Percentiles rank a stretch among this genome's conserved stretches.
phyloP scores from a whole-genome alignment of 2,329 filamentous ascomycete genomes.

The Colletotrichum kahawae region DNA sequence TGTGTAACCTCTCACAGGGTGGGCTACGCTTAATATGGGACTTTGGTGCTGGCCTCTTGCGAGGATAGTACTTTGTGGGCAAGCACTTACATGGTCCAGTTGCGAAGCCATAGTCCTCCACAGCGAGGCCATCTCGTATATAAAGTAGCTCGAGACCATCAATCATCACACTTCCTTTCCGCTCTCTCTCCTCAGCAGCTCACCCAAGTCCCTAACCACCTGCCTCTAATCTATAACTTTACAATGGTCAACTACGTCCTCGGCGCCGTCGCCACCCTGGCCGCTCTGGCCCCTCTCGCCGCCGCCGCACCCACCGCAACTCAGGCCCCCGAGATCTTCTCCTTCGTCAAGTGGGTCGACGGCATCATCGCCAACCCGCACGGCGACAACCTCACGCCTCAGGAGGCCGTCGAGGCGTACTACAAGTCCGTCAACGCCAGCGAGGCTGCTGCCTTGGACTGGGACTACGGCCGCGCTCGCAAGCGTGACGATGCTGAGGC shows the following conservation, averaged over 20 bases:
- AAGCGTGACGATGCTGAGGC: too few species aligned
- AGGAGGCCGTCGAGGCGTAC: conserved; percentile 3
- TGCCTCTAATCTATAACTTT: background rate
- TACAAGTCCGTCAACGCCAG: background rate
- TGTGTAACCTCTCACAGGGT: background rate
- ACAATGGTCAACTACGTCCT: conserved; percentile 1
- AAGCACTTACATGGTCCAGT: background rate
- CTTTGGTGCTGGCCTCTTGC: background rate
- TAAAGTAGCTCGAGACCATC: background rate
- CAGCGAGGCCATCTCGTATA: background rate
- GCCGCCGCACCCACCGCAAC: background rate
- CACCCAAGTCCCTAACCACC: background rate
- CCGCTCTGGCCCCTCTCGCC: background rate
- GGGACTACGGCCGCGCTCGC: background rate
- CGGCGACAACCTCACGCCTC: conserved; percentile 2
- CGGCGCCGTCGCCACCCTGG: background rate
- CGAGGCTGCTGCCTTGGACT: background rate
- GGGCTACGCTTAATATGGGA: background rate
- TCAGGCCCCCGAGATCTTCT: background rate
- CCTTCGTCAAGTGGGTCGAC: conserved; percentile 13
- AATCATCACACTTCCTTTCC: background rate
- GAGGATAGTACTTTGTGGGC: background rate
- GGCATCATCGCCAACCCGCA: conserved; percentile 12
- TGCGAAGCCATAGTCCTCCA: background rate
- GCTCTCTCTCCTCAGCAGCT: background rate